Evolutionary conservation across 208 protist species (phyloP).

Genomic region (Blastocrithidia nonstop): DNA sequence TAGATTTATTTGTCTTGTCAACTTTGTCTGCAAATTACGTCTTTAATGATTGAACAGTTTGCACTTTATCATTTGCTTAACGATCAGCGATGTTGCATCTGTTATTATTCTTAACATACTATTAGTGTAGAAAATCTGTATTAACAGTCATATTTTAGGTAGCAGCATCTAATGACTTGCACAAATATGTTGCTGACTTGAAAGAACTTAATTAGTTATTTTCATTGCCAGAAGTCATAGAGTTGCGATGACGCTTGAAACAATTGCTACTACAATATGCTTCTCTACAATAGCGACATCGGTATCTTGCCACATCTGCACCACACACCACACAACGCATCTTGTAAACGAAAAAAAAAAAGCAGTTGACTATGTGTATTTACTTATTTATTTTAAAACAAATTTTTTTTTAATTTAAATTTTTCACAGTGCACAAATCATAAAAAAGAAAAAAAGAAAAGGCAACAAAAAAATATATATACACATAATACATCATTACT

Average conservation of each 20-base stretch:
- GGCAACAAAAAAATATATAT: constrained; percentile 1
- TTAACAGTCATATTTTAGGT: too few relatives aligned
- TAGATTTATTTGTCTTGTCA: neutral
- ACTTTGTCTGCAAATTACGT: neutral
- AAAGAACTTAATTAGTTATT: neutral
- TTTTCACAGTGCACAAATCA: too few relatives aligned
- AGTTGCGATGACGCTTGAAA: constrained; percentile 28
- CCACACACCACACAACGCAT: constrained; percentile 51
- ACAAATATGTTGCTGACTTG: neutral
- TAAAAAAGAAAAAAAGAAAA: neutral
- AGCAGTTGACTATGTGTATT: neutral
- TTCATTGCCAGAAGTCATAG: too few relatives aligned
- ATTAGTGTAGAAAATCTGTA: neutral
- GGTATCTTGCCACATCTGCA: constrained; percentile 15
- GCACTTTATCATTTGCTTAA: neutral
- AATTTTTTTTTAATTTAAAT: too few relatives aligned
- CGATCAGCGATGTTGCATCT: too few relatives aligned
- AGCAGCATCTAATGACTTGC: neutral
- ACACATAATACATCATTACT: neutral
- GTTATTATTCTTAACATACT: neutral
- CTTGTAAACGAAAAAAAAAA: constrained; percentile 4
- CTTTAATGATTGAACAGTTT: neutral
- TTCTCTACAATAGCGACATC: constrained; percentile 33
- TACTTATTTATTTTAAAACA: neutral
- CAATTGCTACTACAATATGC: constrained; percentile 50